These are phyloP conservation scores for Datura wrightii DNA, from an alignment of 257 asterid species.

Conservation along the genomic window DNA sequence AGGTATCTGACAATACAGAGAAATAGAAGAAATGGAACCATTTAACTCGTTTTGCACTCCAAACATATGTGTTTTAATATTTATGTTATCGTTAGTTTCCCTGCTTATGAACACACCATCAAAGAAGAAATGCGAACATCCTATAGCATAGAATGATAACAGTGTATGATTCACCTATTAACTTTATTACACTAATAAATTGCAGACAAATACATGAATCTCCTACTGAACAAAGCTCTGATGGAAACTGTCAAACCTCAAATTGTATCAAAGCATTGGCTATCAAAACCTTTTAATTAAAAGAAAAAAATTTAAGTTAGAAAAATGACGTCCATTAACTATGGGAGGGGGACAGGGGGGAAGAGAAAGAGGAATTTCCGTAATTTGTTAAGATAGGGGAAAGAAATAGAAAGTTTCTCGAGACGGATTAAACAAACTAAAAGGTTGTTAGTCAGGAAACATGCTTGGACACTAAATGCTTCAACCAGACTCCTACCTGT, in stretches of 20 bases:
- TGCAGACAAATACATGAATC: conserved; percentile 12
- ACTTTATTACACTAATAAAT: not conserved
- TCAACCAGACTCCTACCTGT: not conserved
- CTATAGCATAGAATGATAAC: not conserved
- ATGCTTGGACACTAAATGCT: not conserved
- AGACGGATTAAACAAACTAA: not conserved
- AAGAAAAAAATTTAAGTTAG: not conserved
- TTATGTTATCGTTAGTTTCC: not conserved
- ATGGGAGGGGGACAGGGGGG: not conserved
- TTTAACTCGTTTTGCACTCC: conserved; percentile 32
- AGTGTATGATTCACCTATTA: not conserved
- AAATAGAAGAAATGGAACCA: conserved; percentile 40
- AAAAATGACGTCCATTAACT: not conserved
- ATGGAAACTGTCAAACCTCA: conserved; percentile 2
- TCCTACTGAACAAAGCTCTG: not conserved
- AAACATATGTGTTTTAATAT: conserved; percentile 25
- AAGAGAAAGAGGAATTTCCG: not conserved
- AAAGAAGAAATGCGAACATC: not conserved
- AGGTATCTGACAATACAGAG: conserved; percentile 67
- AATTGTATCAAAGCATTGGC: not conserved
- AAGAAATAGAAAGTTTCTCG: not conserved
- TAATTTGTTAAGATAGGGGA: not conserved
- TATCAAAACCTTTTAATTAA: not conserved
- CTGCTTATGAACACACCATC: conserved; percentile 6
- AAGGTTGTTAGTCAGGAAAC: not conserved